phyloP scores from a whole-genome alignment of 768 basidiomycete species.

The Stropharia rugosoannulata region DNA sequence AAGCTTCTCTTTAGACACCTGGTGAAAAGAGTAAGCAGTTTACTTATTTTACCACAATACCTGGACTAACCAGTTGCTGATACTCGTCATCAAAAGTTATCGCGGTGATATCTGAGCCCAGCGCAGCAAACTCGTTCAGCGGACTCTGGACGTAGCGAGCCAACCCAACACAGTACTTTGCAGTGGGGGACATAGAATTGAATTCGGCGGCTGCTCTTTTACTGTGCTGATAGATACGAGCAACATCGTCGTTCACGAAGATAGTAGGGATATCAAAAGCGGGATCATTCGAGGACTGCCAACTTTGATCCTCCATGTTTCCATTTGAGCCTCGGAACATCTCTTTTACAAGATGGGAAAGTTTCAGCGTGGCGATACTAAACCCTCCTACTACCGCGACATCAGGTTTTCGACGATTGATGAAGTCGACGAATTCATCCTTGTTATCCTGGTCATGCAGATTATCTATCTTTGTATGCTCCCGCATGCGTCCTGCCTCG shows the following conservation, averaged over 20 bases:
- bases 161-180: slow-evolving; percentile 91
- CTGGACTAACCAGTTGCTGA: slow-evolving; percentile 72
- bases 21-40: neutral
- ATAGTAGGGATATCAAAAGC: slow-evolving; percentile 68
- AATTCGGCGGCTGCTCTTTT: slow-evolving; percentile 84
- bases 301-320: slow-evolving; percentile 26
- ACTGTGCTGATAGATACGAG: slow-evolving; percentile 91
- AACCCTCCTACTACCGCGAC: slow-evolving; percentile 91
- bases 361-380: slow-evolving; percentile 74
- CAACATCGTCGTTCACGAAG: slow-evolving; percentile 88
- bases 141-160: slow-evolving; percentile 94
- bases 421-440: slow-evolving; percentile 78
- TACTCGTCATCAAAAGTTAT: slow-evolving; percentile 83
- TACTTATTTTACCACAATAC: slow-evolving; percentile 2
- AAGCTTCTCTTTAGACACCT: slow-evolving; percentile 89
- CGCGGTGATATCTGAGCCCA: slow-evolving; percentile 81
- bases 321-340: slow-evolving; percentile 30
- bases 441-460: slow-evolving; percentile 67
- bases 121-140: slow-evolving; percentile 88
- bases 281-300: slow-evolving; percentile 37
- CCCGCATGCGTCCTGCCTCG: slow-evolving; percentile 86
- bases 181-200: slow-evolving; percentile 68
- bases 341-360: slow-evolving; percentile 65
- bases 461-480: slow-evolving; percentile 87
- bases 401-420: slow-evolving; percentile 81